A percentile compares a stretch with the other conserved stretches of the same genome.
phyloP scores from a whole-genome alignment of 345 rosid genomes.

The Gossypium raimondii region DNA sequence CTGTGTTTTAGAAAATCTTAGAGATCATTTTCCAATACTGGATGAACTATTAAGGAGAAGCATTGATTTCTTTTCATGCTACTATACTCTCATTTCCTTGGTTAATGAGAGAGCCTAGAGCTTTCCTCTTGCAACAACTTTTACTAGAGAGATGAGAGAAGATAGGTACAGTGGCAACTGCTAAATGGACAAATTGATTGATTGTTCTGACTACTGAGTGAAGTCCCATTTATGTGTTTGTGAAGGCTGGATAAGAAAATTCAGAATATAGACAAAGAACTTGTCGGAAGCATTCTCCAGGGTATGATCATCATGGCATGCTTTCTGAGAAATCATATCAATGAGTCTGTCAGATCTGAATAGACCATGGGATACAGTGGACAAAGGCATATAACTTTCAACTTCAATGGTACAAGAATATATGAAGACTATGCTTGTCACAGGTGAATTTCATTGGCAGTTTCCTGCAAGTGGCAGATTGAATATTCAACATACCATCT shows the following conservation, averaged over 20 bases:
- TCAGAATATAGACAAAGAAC: background rate
- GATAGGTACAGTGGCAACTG: background rate
- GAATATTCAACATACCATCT: conserved; percentile 15
- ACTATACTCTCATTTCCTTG: background rate
- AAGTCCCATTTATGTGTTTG: background rate
- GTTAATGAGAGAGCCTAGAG: background rate
- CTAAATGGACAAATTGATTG: conserved; percentile 5
- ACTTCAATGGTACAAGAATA: background rate
- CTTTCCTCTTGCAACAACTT: background rate
- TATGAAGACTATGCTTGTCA: background rate
- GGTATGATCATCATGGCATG: background rate
- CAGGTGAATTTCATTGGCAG: conserved; percentile 11
- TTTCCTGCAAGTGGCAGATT: conserved; percentile 14
- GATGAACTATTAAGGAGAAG: too few species aligned
- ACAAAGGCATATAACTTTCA: conserved; percentile 1
- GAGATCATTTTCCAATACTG: background rate
- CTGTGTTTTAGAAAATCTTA: background rate
- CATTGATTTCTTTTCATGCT: too few species aligned
- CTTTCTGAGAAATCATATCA: conserved; percentile 7
- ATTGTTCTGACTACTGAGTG: conserved; percentile 1
- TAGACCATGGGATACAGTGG: background rate
- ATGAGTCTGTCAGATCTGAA: background rate
- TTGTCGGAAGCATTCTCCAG: conserved; percentile 5
- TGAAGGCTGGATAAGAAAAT: background rate
- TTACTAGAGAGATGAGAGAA: background rate